Conservation (phyloP, 2,329 filamentous ascomycete species). For the Rhinocladiella similis region DNA sequence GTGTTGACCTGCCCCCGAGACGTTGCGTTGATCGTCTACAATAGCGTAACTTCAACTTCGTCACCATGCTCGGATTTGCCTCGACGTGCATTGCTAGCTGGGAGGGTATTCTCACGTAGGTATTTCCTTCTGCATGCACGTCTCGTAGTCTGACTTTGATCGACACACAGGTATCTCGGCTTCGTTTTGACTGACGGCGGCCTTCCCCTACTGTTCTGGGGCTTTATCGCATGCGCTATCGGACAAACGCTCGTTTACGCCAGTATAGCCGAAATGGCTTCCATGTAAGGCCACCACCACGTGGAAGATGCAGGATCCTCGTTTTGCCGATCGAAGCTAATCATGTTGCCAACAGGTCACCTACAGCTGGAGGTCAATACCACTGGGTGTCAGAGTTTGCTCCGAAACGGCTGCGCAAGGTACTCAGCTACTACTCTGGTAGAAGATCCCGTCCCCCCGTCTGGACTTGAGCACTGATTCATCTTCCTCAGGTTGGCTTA, state of each 20-base stretch:
- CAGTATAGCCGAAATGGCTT: slow-evolving; percentile 52
- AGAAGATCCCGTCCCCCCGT: slow-evolving; percentile 2
- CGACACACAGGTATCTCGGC: not conserved
- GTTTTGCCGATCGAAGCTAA: not conserved
- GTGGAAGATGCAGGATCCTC: not conserved
- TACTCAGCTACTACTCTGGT: slow-evolving; percentile 56
- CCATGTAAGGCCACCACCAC: slow-evolving; percentile 38
- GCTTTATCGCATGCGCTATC: slow-evolving; percentile 49
- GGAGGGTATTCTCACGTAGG: slow-evolving; percentile 45
- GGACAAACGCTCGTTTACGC: slow-evolving; percentile 43
- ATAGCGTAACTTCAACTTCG: slow-evolving; percentile 47
- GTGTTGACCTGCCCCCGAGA: not conserved
- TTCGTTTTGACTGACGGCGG: slow-evolving; percentile 47
- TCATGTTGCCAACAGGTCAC: slow-evolving; percentile 32
- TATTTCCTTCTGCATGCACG: not conserved
- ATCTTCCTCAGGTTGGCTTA: slow-evolving; percentile 31
- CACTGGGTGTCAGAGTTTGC: not conserved
- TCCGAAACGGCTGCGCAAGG: slow-evolving; percentile 43
- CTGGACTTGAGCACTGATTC: slow-evolving; percentile 7
- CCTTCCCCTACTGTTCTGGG: slow-evolving; percentile 54
- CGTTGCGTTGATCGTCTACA: not conserved
- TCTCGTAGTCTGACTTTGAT: no score
- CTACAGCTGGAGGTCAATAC: slow-evolving; percentile 51
- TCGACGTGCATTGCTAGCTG: slow-evolving; percentile 46
- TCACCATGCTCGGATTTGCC: slow-evolving; percentile 47